Evolutionary conservation across 2,329 filamentous ascomycete species (phyloP).

Genomic region (Epichloe baconii): DNA sequence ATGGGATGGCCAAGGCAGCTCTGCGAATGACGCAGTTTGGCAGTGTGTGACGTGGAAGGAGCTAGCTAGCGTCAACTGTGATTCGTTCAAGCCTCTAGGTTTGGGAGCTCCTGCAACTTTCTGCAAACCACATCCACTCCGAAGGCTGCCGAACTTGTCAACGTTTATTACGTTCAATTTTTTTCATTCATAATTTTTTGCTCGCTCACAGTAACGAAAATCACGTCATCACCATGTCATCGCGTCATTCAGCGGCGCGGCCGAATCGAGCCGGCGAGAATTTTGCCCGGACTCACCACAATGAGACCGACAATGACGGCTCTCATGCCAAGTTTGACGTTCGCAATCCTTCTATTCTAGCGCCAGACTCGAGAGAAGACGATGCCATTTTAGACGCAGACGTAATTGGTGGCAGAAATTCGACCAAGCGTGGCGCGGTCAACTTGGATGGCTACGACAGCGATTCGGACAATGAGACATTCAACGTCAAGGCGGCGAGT

Average conservation of each 20-base stretch:
- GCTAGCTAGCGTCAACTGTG: background rate
- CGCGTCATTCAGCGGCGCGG: conserved; percentile 35
- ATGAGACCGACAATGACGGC: conserved; percentile 33
- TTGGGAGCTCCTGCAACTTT: background rate
- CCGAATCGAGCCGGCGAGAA: conserved; percentile 76
- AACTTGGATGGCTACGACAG: conserved; percentile 96
- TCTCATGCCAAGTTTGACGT: conserved; percentile 90
- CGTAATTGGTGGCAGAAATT: conserved; percentile 69
- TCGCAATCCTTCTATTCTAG: conserved; percentile 85
- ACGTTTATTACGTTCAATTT: too few relatives aligned
- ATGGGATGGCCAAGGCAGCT: conserved; percentile 7
- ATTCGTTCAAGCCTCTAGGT: background rate
- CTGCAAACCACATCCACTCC: background rate
- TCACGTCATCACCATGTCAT: conserved; percentile 9
- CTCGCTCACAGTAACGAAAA: background rate
- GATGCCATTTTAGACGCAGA: conserved; percentile 75
- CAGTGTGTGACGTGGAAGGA: background rate
- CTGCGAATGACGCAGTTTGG: conserved; percentile 8
- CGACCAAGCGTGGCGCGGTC: conserved; percentile 82
- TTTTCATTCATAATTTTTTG: too few relatives aligned
- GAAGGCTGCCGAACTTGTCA: background rate
- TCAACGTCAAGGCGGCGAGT: conserved; percentile 58
- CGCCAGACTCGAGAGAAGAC: conserved; percentile 61
- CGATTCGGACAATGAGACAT: conserved; percentile 84
- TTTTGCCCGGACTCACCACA: conserved; percentile 62